Percentiles rank a stretch among this genome's conserved stretches.
phyloP scores from a whole-genome alignment of 768 basidiomycete genomes.

The Lenzites betulinus region DNA sequence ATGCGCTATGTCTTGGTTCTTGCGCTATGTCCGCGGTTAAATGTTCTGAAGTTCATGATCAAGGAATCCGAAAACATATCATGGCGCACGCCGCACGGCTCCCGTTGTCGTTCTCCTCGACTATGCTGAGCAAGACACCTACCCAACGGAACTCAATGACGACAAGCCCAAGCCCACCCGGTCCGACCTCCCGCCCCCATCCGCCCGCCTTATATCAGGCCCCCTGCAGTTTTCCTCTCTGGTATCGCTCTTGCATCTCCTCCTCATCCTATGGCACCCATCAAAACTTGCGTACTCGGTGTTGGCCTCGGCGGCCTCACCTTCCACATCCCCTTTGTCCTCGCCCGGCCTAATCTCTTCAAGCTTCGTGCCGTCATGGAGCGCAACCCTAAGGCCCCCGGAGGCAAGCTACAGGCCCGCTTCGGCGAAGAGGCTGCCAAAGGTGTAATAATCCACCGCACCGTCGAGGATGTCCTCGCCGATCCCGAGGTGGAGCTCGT shows the following conservation, averaged over 20 bases:
- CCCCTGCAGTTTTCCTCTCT: not conserved
- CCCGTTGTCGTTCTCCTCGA: not conserved
- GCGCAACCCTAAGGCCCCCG: constrained; percentile 60
- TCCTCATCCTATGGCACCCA: constrained; percentile 39
- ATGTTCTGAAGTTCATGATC: no score
- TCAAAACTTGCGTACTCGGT: constrained; percentile 72
- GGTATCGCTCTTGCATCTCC: not conserved
- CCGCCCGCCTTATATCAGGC: constrained; percentile 1
- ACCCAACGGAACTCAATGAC: not conserved
- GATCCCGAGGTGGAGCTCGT: constrained; percentile 69
- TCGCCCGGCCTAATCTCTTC: constrained; percentile 70
- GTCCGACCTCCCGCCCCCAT: not conserved
- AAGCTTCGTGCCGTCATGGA: constrained; percentile 74
- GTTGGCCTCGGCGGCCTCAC: constrained; percentile 76
- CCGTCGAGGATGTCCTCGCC: constrained; percentile 58
- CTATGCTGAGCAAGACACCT: constrained; percentile 8
- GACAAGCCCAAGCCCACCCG: not conserved
- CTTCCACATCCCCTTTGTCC: constrained; percentile 81
- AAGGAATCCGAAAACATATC: no score
- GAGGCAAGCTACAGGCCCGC: constrained; percentile 64
- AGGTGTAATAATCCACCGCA: constrained; percentile 52
- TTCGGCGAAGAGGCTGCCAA: constrained; percentile 55
- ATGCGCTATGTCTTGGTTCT: no score
- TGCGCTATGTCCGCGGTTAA: no score
- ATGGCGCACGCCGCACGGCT: no score